Evolutionary conservation across 1,139 yeast species (phyloP), one percentile per base, ranked within the genome.

Genomic region (Pichia sp.): DNA sequence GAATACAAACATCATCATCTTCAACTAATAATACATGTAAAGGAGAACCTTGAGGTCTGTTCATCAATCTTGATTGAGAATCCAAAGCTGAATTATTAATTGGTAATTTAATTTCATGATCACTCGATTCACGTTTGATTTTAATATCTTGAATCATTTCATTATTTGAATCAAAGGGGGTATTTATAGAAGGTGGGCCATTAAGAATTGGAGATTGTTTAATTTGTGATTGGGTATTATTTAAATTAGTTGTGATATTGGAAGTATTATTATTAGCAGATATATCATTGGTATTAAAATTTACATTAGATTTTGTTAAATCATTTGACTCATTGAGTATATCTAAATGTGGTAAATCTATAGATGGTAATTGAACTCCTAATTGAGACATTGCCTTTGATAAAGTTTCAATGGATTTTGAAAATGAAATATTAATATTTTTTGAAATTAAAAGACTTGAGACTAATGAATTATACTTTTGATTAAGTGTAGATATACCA

Each of bases 1-100:
- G 85, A 40, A 88, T 82, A 53, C 93, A 84, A 28, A 85, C 88
- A 37, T 78, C 78, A 58, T 87, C 95, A 62, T 87, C 95, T 60
- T 87, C 95, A 6, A 87, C 96, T 20, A 87, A 64, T 33, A 87
- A 64, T 1, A 85, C 95, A 58, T 78, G 88, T 62, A 78, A 80
- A 3, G 61, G 49, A 24, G 64, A 57, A 2, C 59, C 61, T 3
- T 53, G 39, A n/a, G 66, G 62, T 42, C 65, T 49, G 30, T 54
- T 50, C 25, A 44, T 20, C 11, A 51, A 32, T 18, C 59, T 35
- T 25, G 33, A 18, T 18, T 44, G 37, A 22, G 35, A 37, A 15
- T 35, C 21, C 9, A 40, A n/a, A 25, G 40, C 33, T 6, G 42
- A 27, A 23, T 32, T 23, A 6, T 41, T 29, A 20, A 40, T 15